These are phyloP conservation scores for Chlorella vulgaris DNA, from an alignment of 139 green algal species.

Conservation along the genomic window DNA sequence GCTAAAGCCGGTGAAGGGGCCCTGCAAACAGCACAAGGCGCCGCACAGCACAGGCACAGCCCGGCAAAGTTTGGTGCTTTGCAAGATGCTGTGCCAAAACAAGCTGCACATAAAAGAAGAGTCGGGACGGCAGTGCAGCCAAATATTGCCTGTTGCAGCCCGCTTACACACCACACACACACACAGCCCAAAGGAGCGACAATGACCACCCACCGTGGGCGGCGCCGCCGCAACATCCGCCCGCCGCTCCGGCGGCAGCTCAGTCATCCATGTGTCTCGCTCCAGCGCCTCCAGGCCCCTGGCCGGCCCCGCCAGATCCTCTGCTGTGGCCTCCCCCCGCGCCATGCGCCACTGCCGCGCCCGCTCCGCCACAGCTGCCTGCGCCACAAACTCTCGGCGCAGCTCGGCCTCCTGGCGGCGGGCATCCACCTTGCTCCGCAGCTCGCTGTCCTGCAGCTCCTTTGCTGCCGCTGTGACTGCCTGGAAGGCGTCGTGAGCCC, in stretches of 20 bases:
- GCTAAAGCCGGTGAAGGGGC: constrained; percentile 31
- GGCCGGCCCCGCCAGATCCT: constrained; percentile 47
- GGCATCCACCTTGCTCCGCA: constrained; percentile 58
- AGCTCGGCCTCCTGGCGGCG: constrained; percentile 62
- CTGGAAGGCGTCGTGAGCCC: constrained; percentile 79
- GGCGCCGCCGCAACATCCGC: neutral
- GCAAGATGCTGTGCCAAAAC: too few relatives aligned
- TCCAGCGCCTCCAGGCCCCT: neutral
- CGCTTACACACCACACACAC: too few relatives aligned
- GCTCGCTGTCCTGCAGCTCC: constrained; percentile 60
- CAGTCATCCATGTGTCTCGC: constrained; percentile 85
- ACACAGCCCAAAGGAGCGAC: too few relatives aligned
- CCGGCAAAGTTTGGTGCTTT: too few relatives aligned
- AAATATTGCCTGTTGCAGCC: too few relatives aligned
- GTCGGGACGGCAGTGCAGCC: too few relatives aligned
- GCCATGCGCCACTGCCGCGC: constrained; percentile 68
- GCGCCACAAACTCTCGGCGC: constrained; percentile 32
- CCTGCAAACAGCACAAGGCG: constrained; percentile 12
- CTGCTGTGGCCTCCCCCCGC: constrained; percentile 60
- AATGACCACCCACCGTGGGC: constrained; percentile 28
- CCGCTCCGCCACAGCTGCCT: constrained; percentile 58
- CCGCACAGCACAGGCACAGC: neutral
- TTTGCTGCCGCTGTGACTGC: constrained; percentile 67
- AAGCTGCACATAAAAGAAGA: too few relatives aligned
- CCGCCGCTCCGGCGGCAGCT: constrained; percentile 62